Percentiles rank a stretch among this genome's conserved stretches.
Conservation (phyloP, 2,329 filamentous ascomycete genomes). For the Arachnomyces sp. region DNA sequence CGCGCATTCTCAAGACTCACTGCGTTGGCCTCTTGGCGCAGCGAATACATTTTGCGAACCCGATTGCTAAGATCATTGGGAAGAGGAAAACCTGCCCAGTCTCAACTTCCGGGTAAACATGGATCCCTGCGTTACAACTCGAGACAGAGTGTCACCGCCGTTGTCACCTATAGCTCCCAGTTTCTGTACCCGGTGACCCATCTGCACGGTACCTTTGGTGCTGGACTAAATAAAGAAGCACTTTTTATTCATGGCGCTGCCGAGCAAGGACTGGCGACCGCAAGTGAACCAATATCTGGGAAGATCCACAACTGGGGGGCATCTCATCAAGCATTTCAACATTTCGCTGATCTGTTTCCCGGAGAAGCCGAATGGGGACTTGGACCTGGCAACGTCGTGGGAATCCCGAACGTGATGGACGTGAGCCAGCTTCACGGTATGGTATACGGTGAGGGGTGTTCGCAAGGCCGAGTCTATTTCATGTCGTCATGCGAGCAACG, state of each 20-base stretch:
- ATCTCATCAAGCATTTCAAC: constrained; percentile 66
- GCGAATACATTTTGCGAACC: constrained; percentile 86
- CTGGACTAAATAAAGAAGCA: constrained; percentile 58
- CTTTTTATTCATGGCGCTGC: constrained; percentile 76
- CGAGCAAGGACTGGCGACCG: constrained; percentile 68
- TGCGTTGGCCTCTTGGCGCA: constrained; percentile 82
- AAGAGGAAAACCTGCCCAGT: constrained; percentile 65
- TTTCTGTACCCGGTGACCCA: constrained; percentile 72
- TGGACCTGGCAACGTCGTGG: constrained; percentile 66
- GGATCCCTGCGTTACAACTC: constrained; percentile 48
- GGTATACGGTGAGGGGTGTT: constrained; percentile 77
- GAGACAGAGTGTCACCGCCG: constrained; percentile 61
- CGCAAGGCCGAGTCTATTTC: constrained; percentile 73
- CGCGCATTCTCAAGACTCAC: constrained; percentile 79
- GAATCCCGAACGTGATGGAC: constrained; percentile 80
- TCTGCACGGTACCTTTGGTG: constrained; percentile 68
- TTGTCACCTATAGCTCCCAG: constrained; percentile 79
- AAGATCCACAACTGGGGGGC: constrained; percentile 78
- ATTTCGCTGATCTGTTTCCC: constrained; percentile 70
- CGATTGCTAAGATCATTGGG: constrained; percentile 72
- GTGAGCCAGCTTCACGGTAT: constrained; percentile 79
- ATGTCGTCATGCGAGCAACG: constrained; percentile 66
- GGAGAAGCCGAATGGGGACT: constrained; percentile 69
- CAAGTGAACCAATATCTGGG: constrained; percentile 68
- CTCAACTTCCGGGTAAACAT: constrained; percentile 44